phyloP scores from a whole-genome alignment of 78 protist species.

The Dictyostelium brefeldianum region DNA sequence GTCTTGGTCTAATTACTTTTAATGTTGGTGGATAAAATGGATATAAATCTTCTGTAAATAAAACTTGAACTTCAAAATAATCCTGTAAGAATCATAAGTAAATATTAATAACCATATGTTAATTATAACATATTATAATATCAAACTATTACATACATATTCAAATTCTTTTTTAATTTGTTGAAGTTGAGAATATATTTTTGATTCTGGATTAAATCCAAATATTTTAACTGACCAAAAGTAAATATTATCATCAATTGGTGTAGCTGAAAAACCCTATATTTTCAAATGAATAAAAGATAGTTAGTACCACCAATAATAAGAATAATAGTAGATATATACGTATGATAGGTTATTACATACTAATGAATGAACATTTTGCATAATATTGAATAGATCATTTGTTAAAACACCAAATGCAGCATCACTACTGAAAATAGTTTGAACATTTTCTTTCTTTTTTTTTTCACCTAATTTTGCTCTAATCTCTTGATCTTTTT shows the following conservation, averaged over 20 bases:
- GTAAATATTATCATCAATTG: constrained; percentile 86
- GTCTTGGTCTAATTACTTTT: constrained; percentile 74
- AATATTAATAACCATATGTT: neutral
- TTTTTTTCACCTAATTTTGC: constrained; percentile 58
- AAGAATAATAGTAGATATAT: neutral
- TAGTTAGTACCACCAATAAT: too few relatives aligned
- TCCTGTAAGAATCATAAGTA: constrained; percentile 43
- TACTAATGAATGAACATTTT: constrained; percentile 58
- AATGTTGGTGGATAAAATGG: constrained; percentile 87
- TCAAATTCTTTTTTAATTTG: constrained; percentile 59
- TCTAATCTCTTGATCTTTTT: constrained; percentile 74
- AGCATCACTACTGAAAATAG: constrained; percentile 78
- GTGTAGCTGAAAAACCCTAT: constrained; percentile 71
- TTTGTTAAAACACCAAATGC: constrained; percentile 84
- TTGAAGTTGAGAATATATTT: constrained; percentile 57
- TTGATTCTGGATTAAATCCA: constrained; percentile 48
- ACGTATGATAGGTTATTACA: neutral
- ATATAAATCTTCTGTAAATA: constrained; percentile 77
- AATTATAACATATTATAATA: neutral
- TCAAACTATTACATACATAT: constrained; percentile 23
- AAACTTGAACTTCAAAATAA: constrained; percentile 64
- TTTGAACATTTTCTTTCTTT: constrained; percentile 44
- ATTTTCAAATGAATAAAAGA: too few relatives aligned
- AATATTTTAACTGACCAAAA: constrained; percentile 83
- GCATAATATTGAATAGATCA: constrained; percentile 77